Conservation (phyloP, 306 rosid genomes). For the Mimosa pudica region DNA sequence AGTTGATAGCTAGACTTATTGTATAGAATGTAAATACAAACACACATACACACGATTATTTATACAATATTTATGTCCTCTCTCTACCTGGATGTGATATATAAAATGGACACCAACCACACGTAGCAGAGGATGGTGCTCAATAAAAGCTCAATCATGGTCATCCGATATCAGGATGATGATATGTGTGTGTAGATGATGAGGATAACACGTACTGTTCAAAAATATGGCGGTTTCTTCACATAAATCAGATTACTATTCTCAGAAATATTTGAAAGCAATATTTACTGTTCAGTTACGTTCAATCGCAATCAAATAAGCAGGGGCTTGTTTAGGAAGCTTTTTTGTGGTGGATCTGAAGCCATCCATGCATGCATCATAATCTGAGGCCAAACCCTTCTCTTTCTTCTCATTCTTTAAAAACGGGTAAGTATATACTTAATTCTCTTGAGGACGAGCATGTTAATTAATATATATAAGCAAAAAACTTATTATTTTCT, state of each 20-base stretch:
- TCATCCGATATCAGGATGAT: constrained; percentile 21
- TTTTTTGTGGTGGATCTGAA: constrained; percentile 13
- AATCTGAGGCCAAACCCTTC: neutral
- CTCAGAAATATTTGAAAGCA: constrained; percentile 15
- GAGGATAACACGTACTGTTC: constrained; percentile 32
- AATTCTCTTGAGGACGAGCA: constrained; percentile 8
- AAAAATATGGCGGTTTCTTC: constrained; percentile 39
- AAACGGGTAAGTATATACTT: too few species aligned
- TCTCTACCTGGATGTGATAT: constrained; percentile 31
- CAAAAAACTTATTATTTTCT: too few species aligned
- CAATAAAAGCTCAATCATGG: neutral
- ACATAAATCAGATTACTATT: neutral
- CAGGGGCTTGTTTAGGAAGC: constrained; percentile 23
- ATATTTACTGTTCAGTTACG: constrained; percentile 30
- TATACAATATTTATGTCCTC: neutral
- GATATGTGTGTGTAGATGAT: neutral
- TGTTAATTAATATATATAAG: neutral
- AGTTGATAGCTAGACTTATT: neutral
- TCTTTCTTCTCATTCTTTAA: neutral
- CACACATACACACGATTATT: neutral
- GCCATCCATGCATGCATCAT: constrained; percentile 13
- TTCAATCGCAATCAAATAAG: constrained; percentile 45
- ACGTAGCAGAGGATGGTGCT: constrained; percentile 10
- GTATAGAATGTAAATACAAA: neutral
- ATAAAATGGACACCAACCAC: constrained; percentile 36